Conservation (phyloP, 2,329 filamentous ascomycete genomes). For the Clonostachys sp. region DNA sequence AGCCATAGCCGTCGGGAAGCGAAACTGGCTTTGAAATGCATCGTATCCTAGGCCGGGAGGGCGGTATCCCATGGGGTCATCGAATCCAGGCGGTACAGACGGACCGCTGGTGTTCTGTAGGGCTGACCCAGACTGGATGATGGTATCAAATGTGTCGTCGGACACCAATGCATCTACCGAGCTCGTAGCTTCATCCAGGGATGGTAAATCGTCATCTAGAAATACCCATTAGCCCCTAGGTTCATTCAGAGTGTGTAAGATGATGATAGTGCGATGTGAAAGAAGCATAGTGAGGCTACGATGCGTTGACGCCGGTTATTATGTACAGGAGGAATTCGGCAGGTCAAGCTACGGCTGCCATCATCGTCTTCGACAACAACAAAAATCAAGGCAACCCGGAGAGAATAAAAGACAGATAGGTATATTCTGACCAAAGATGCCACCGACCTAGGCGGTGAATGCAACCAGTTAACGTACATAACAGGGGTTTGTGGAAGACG, state of each 20-base stretch:
- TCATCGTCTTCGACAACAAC: slow-evolving; percentile 56
- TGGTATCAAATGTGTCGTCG: slow-evolving; percentile 36
- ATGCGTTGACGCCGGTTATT: slow-evolving; percentile 9
- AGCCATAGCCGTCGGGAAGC: slow-evolving; percentile 14
- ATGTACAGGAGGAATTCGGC: slow-evolving; percentile 31
- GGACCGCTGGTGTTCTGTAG: slow-evolving; percentile 5
- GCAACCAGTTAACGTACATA: slow-evolving; percentile 61
- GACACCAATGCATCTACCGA: slow-evolving; percentile 68
- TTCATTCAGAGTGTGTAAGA: slow-evolving; percentile 1
- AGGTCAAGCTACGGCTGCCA: slow-evolving; percentile 51
- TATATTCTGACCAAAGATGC: slow-evolving; percentile 35
- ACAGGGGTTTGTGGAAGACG: slow-evolving; percentile 57
- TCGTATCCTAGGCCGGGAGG: not conserved
- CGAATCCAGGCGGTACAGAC: slow-evolving; percentile 23
- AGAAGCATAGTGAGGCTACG: slow-evolving; percentile 6
- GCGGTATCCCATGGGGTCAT: slow-evolving; percentile 5
- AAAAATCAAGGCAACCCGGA: slow-evolving; percentile 20
- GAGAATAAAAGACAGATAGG: slow-evolving; percentile 29
- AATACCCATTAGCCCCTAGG: slow-evolving; percentile 35
- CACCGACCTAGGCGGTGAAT: slow-evolving; percentile 20
- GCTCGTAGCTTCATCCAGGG: slow-evolving; percentile 54
- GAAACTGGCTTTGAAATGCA: not conserved
- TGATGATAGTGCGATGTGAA: slow-evolving; percentile 4
- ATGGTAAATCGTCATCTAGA: slow-evolving; percentile 59
- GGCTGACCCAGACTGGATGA: not conserved